Base-by-base conservation (phyloP, 192 early-diverging fungal genomes). In the Mortierella hygrophila region DNA sequence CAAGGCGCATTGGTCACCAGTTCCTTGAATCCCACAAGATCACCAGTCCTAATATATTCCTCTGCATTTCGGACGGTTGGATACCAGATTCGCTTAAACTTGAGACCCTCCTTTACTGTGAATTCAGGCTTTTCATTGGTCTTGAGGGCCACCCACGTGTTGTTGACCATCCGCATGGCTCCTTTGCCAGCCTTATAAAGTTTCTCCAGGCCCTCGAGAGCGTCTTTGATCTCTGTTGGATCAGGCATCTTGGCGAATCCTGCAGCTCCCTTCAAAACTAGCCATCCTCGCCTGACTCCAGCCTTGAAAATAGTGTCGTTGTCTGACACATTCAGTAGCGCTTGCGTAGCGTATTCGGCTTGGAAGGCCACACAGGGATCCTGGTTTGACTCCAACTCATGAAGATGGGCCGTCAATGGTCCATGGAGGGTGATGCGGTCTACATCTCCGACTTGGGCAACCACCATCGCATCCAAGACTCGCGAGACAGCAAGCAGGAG, bases 391-490 rank as follows among this genome's bases (percentile, higher is more conserved):
- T 76, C 57, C 41, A 40, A 76, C 29, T 29, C 54, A 4, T n/a
- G 57, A 60, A 76, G 41, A 49, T 1, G 21, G 2, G 4, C 75
- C 0, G 57, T 42, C 75, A 76, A 41, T 2, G 75, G 75, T 60
- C 15, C 75, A 65, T 65, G 60, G 75, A 76, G 54, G 5, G 21
- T 76, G 38, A 42, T 26, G 23, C 57, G 75, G 60, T 44, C 38
- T 5, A 76, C 57, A 42, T 65, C 75, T 15, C 40, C 47, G 47
- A 49, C 47, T 49, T 49, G 21, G 26, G 47, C 49, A 29, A 55
- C 35, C 72, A 35, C 72, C 72, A 74, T 74, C 29, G 72, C 72
- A 55, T 74, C 72, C 49, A 74, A 35, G 32, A 55, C 72, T 7
- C 13, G 20, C 52, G 68, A 70, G 15, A 41, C 38, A 37, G 68